These are phyloP conservation scores for Eimeria zaria DNA, from an alignment of 169 alveolate species.

Conservation along the genomic window DNA sequence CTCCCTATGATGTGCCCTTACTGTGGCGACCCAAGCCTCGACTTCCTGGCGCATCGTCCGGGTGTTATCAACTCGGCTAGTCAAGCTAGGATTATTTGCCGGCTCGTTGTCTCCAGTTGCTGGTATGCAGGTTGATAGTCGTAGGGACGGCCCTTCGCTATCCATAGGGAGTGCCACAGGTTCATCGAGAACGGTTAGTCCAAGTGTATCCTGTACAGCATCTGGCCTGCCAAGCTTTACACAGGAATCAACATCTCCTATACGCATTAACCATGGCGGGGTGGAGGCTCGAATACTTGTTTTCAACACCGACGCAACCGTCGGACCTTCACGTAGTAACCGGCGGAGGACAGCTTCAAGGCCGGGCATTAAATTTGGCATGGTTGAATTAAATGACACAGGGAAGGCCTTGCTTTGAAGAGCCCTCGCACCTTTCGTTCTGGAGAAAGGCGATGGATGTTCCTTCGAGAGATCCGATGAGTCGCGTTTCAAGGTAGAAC, in stretches of 20 bases:
- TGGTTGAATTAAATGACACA: not conserved
- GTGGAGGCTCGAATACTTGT: not conserved
- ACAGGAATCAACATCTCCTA: not conserved
- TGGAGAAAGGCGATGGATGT: not conserved
- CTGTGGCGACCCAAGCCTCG: not conserved
- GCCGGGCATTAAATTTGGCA: not conserved
- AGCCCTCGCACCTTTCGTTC: not conserved
- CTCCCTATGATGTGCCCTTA: not conserved
- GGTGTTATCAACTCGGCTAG: not conserved
- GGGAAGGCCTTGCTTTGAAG: too few species aligned
- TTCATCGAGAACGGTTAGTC: slow-evolving; percentile 12
- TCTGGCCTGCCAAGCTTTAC: slow-evolving; percentile 3
- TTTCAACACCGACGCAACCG: not conserved
- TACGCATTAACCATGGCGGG: not conserved
- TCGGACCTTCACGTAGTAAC: not conserved
- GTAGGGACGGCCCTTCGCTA: not conserved
- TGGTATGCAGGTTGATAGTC: not conserved
- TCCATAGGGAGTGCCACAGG: not conserved
- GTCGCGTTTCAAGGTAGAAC: not conserved
- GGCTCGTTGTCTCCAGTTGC: not conserved
- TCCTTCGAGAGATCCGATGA: not conserved
- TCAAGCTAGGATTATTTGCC: not conserved
- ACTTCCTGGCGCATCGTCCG: not conserved
- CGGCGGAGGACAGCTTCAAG: not conserved
- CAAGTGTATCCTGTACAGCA: slow-evolving; percentile 15